phyloP scores from a whole-genome alignment of 1,284 basidiomycete genomes.

The Marasmius oreades region DNA sequence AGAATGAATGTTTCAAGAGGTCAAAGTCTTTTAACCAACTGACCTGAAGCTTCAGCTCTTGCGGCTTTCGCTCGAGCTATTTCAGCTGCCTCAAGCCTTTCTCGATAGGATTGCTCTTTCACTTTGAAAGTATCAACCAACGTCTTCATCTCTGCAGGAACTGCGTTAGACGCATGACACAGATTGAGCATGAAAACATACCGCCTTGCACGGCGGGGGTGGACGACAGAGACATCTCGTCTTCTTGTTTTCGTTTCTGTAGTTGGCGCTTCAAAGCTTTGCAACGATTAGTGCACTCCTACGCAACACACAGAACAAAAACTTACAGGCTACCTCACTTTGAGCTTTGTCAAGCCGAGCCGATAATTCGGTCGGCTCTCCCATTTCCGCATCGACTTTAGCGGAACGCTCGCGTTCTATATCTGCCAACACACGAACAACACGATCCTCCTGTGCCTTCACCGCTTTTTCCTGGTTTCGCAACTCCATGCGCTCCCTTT shows the following conservation, averaged over 20 bases:
- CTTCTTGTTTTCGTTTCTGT: slow-evolving; percentile 60
- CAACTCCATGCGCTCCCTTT: slow-evolving; percentile 67
- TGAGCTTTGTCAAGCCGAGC: slow-evolving; percentile 57
- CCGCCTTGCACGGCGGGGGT: slow-evolving; percentile 60
- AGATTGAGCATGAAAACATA: slow-evolving; percentile 23
- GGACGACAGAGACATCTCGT: slow-evolving; percentile 58
- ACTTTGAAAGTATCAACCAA: slow-evolving; percentile 63
- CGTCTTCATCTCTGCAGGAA: slow-evolving; percentile 51
- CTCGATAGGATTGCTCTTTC: slow-evolving; percentile 58
- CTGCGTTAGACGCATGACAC: background rate
- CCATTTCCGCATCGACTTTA: slow-evolving; percentile 63
- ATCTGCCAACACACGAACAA: slow-evolving; percentile 51
- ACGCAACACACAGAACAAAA: background rate
- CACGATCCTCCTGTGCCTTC: slow-evolving; percentile 57
- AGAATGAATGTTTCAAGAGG: slow-evolving; percentile 12
- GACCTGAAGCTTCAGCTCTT: slow-evolving; percentile 63
- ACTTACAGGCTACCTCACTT: slow-evolving; percentile 57
- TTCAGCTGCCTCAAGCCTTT: slow-evolving; percentile 68
- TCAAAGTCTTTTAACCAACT: slow-evolving; percentile 14
- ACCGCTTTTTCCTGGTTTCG: slow-evolving; percentile 65
- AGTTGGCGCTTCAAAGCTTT: slow-evolving; percentile 59
- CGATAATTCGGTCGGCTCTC: slow-evolving; percentile 52
- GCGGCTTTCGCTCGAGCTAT: slow-evolving; percentile 63
- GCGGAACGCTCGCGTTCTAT: slow-evolving; percentile 62
- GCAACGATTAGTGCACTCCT: slow-evolving; percentile 1